phyloP scores from a whole-genome alignment of 495 filamentous ascomycete species.

The Penicillium lividum region DNA sequence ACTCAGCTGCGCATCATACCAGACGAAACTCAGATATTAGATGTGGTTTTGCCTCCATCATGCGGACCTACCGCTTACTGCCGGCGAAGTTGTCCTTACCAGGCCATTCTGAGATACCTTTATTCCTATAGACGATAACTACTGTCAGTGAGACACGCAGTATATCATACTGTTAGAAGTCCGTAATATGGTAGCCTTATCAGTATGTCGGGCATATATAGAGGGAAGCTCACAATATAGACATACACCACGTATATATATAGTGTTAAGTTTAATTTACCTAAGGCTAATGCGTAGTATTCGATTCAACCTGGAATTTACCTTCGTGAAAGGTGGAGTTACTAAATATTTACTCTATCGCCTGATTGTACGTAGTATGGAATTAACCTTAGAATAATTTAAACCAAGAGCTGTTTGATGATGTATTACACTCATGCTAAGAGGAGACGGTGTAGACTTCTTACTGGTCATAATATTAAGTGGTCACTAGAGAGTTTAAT shows the following conservation, averaged over 20 bases:
- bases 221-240: background rate
- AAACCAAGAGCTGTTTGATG: background rate
- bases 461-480: conserved; percentile 1
- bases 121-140: conserved; percentile 1
- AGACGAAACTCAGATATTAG: background rate
- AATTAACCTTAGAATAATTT: background rate
- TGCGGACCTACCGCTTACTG: too few species aligned
- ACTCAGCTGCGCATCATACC: background rate
- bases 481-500: background rate
- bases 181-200: conserved; percentile 4
- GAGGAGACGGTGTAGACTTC: background rate
- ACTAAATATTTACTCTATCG: background rate
- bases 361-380: background rate
- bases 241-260: background rate
- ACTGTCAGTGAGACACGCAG: background rate
- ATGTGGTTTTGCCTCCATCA: background rate
- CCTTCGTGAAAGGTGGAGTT: background rate
- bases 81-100: too few species aligned
- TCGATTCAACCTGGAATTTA: too few species aligned
- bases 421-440: background rate
- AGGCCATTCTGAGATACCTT: too few species aligned
- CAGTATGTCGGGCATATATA: background rate
- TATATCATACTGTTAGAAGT: conserved; percentile 1
- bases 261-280: background rate
- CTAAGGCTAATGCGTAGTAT: background rate